A percentile compares a stretch with the other conserved stretches of the same genome.
Conservation (phyloP, 306 rosid genomes). For the Casuarina equisetifolia region DNA sequence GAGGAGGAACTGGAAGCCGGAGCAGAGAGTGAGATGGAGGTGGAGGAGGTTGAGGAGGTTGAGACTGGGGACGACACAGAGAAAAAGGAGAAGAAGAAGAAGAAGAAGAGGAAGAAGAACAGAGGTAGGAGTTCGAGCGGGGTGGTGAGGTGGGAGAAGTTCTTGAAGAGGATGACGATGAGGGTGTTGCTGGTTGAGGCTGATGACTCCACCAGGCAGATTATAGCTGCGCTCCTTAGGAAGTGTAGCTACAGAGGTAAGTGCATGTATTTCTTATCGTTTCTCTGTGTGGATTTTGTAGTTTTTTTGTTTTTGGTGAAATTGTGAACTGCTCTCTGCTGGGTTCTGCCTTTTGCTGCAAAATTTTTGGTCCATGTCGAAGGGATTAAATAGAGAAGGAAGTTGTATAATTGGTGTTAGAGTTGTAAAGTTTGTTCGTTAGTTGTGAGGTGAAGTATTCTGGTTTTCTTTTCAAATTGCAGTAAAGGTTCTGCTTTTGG, state of each 20-base stretch:
- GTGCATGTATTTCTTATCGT: not conserved
- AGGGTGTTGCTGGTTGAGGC: constrained; percentile 87
- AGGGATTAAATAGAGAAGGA: not conserved
- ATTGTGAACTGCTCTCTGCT: constrained; percentile 9
- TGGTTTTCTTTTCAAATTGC: not conserved
- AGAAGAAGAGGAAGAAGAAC: constrained; percentile 24
- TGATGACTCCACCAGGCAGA: constrained; percentile 93
- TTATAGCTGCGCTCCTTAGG: constrained; percentile 85
- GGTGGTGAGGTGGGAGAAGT: constrained; percentile 71
- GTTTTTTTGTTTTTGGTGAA: not conserved
- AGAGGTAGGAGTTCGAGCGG: constrained; percentile 49
- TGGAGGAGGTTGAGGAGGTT: constrained; percentile 27
- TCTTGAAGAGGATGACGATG: constrained; percentile 65
- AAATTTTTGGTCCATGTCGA: not conserved
- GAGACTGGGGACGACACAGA: constrained; percentile 4
- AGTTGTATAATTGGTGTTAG: not conserved
- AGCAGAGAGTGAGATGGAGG: constrained; percentile 14
- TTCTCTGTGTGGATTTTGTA: constrained; percentile 6
- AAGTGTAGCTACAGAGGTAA: constrained; percentile 90
- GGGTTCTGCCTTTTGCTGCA: not conserved
- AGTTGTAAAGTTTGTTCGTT: not conserved
- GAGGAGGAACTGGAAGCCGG: constrained; percentile 47
- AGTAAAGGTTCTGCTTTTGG: not conserved
- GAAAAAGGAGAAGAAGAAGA: constrained; percentile 14
- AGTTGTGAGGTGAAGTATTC: not conserved